Evolutionary conservation across 352 stramenopile genomes (phyloP).

Genomic region (Phytophthora hybrid): DNA sequence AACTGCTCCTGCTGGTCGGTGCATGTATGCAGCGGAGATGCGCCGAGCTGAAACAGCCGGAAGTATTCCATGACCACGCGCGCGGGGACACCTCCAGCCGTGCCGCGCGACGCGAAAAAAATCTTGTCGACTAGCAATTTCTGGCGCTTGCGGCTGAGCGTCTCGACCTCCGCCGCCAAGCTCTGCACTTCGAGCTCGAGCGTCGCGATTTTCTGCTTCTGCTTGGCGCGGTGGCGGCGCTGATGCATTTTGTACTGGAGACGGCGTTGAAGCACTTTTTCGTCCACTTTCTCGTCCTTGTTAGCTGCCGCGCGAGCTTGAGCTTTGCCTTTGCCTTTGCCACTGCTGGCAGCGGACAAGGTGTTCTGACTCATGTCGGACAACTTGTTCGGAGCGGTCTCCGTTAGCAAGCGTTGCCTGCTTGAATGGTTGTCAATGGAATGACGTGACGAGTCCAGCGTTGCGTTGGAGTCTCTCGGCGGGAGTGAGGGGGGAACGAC

Average conservation of each 20-base stretch:
- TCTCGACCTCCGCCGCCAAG: constrained; percentile 45
- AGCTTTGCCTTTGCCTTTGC: background rate
- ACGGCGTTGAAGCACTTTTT: constrained; percentile 51
- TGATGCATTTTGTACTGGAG: constrained; percentile 75
- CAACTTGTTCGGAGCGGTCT: background rate
- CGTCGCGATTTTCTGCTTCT: constrained; percentile 52
- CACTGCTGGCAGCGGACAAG: background rate
- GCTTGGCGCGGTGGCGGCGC: constrained; percentile 64
- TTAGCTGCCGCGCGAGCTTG: background rate
- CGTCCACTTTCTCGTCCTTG: constrained; percentile 30
- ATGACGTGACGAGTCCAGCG: constrained; percentile 6
- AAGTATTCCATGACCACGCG: constrained; percentile 65
- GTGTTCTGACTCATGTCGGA: constrained; percentile 34
- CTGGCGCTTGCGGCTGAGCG: constrained; percentile 38
- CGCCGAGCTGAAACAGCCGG: constrained; percentile 58
- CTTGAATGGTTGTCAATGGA: background rate
- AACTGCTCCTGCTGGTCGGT: constrained; percentile 59
- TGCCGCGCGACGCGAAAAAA: constrained; percentile 47
- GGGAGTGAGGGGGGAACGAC: background rate
- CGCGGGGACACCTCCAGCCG: constrained; percentile 35
- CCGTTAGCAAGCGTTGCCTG: background rate
- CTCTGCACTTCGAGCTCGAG: constrained; percentile 53
- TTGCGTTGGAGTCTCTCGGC: background rate
- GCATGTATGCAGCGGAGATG: constrained; percentile 16
- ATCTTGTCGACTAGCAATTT: constrained; percentile 45